phyloP scores from a whole-genome alignment of 208 protist genomes.

The Tritrichomonas musculus region DNA sequence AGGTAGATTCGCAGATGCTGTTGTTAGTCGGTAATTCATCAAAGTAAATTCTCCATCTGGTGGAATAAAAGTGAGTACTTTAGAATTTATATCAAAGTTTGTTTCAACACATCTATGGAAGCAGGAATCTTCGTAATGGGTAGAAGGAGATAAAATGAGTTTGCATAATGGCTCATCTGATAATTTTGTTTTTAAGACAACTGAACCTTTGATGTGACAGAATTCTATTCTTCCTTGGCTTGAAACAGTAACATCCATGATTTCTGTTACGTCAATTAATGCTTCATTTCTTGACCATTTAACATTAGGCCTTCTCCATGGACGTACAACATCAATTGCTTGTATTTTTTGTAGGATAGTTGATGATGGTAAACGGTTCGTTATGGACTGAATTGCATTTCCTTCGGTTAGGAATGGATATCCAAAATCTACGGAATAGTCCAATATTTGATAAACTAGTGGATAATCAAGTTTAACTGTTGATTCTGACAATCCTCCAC shows the following conservation, averaged over 20 bases:
- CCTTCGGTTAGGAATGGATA: background rate
- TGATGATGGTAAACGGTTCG: background rate
- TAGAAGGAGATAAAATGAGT: background rate
- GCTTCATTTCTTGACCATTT: background rate
- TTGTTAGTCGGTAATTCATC: background rate
- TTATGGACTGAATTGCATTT: background rate
- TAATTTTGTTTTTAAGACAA: background rate
- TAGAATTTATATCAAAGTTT: background rate
- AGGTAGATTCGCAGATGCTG: background rate
- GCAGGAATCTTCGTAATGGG: background rate
- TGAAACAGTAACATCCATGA: background rate
- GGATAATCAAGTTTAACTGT: background rate
- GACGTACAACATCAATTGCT: background rate
- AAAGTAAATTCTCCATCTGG: background rate
- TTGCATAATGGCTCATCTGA: background rate
- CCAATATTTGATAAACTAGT: background rate
- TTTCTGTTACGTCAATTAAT: background rate
- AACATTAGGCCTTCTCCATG: background rate
- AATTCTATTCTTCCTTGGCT: background rate
- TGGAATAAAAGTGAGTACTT: background rate
- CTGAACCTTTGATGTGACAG: background rate
- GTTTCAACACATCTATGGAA: constrained; percentile 7
- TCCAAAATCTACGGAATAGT: background rate
- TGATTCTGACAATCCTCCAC: background rate
- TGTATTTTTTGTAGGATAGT: background rate